Evolutionary conservation across 2,329 filamentous ascomycete genomes (phyloP), one percentile per base, ranked within the genome.

Genomic region (Didymella segeticola): DNA sequence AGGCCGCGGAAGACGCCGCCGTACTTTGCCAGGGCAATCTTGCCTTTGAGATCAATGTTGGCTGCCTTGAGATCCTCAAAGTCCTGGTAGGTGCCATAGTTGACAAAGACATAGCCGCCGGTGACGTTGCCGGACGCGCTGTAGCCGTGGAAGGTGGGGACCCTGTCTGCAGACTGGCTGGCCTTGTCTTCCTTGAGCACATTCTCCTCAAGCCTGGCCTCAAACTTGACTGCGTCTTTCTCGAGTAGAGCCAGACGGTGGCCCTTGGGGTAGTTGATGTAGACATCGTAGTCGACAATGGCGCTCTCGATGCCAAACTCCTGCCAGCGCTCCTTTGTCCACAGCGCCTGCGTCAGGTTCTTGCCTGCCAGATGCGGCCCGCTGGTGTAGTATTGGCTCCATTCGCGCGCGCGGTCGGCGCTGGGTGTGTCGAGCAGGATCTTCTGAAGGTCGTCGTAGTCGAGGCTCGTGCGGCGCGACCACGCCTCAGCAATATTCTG

Each of bases 81-180:
- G 71, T 98, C 93, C 60, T 83, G 78, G 69, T 88, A 96, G 0
- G 90, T 95, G 46, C 93, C 93, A 68, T 95, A 96, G 75, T 97
- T 97, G 71, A 90, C 91, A 68, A 89, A 98, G 26, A 96, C 90
- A 61, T 90, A 95, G 12, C 86, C 84, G 2, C 86, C 91, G 0
- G 93, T 97, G 41, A 96, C 93, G 72, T 98, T 96, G 23, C 93
- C 93, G 56, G 82, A 93, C 4, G 92, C 92, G 4, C 91, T 96
- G 75, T 97, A 98, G 47, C 93, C 95, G 70, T 98, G 93, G 78
- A 98, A 98, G 0, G 89, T 93, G 1, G 93, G 92, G 20, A 98
- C 83, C 25, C 91, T 82, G 66, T 92, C 83, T 9, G 83, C 76
- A 38, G 91, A 79, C 19, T 86, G 83, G 15, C 87, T 91, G 0